phyloP scores from a whole-genome alignment of 352 stramenopile genomes.

The Pilasporangium apinafurcum region DNA sequence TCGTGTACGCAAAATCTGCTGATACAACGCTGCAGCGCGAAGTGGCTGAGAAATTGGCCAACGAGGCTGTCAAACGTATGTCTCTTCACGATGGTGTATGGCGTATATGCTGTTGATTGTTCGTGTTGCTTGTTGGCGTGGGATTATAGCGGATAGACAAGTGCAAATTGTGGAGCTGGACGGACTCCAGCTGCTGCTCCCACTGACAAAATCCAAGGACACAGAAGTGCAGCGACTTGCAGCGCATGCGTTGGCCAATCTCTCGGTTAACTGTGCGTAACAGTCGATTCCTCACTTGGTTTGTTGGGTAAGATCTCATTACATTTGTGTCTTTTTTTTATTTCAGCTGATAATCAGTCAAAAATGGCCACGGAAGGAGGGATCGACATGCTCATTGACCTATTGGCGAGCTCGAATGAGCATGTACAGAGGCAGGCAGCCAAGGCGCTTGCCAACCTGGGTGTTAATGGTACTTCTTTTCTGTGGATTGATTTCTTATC shows the following conservation, averaged over 20 bases:
- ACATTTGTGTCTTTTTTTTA: background rate
- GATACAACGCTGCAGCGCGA: constrained; percentile 87
- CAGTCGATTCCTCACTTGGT: background rate
- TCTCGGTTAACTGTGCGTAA: constrained; percentile 88
- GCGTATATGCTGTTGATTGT: background rate
- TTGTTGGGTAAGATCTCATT: background rate
- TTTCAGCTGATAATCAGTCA: constrained; percentile 88
- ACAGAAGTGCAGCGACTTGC: constrained; percentile 91
- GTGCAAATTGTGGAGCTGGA: constrained; percentile 93
- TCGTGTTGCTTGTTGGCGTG: background rate
- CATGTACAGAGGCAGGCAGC: constrained; percentile 91
- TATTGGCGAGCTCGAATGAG: constrained; percentile 81
- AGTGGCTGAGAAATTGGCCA: constrained; percentile 92
- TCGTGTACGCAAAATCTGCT: constrained; percentile 90
- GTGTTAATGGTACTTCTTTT: constrained; percentile 87
- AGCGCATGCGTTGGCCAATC: constrained; percentile 91
- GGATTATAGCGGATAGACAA: constrained; percentile 78
- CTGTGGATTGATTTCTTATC: background rate
- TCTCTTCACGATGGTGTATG: background rate
- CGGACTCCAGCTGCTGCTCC: constrained; percentile 89
- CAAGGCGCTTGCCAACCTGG: constrained; percentile 92
- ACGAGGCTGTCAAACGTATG: constrained; percentile 91
- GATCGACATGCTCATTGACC: constrained; percentile 91
- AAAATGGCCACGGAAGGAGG: constrained; percentile 91
- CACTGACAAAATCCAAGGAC: constrained; percentile 89